Evolutionary conservation across 2,329 filamentous ascomycete genomes (phyloP).

Genomic region (Microascus cirrosus): DNA sequence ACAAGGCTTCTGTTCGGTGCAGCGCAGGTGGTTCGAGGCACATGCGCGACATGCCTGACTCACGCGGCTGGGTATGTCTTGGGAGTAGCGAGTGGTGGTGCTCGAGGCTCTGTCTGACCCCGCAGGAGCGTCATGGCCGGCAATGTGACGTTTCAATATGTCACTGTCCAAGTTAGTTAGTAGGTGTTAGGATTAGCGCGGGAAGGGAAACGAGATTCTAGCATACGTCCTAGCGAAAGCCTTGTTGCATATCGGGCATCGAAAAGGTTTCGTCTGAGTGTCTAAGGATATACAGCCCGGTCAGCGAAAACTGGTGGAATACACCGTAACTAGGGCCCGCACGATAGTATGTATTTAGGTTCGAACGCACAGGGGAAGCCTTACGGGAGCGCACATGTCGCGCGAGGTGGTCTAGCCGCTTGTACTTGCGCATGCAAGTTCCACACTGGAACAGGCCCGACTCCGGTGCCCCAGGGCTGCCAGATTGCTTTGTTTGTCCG

Average conservation of each 20-base stretch:
- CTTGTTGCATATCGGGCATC: constrained; percentile 38
- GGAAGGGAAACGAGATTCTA: neutral
- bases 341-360: neutral
- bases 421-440: constrained; percentile 35
- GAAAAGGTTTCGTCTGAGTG: constrained; percentile 38
- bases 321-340: neutral
- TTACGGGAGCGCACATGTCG: constrained; percentile 31
- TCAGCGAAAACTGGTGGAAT: neutral
- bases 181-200: neutral
- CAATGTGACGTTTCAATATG: constrained; percentile 38
- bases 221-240: constrained; percentile 36
- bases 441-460: constrained; percentile 14
- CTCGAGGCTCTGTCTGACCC: constrained; percentile 29
- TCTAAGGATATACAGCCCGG: constrained; percentile 12
- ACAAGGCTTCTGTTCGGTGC: constrained; percentile 43
- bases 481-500: neutral
- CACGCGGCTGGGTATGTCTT: constrained; percentile 24
- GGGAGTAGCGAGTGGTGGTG: neutral
- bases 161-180: constrained; percentile 19
- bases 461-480: neutral
- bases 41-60: constrained; percentile 41
- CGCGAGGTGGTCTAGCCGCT: constrained; percentile 41
- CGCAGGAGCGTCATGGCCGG: constrained; percentile 30
- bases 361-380: neutral
- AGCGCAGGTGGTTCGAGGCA: constrained; percentile 42